Evolutionary conservation across 1,284 basidiomycete species (phyloP).

Genomic region (Sanghuangporus weigelae): DNA sequence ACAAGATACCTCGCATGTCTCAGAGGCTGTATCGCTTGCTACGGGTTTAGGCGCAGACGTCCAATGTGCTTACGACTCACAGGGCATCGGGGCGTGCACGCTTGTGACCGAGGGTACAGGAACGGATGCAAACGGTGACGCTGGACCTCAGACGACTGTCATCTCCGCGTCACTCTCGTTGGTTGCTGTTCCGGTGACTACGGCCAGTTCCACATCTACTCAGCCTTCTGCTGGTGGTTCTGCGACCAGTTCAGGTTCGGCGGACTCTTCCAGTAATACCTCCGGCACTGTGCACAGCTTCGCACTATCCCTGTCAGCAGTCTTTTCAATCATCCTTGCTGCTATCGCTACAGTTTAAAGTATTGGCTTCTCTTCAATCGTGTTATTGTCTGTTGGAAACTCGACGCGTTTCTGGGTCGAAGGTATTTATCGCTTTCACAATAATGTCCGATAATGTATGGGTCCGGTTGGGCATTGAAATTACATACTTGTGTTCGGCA

Average conservation of each 20-base stretch:
- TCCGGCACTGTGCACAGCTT: background rate
- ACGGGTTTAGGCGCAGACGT: background rate
- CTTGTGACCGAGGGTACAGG: background rate
- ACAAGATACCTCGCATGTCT: constrained; percentile 13
- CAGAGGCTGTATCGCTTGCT: background rate
- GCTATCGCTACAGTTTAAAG: background rate
- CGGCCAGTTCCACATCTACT: background rate
- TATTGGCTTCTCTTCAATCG: background rate
- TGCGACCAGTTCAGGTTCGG: background rate
- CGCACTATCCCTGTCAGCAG: background rate
- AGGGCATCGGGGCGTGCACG: constrained; percentile 3
- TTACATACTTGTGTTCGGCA: background rate
- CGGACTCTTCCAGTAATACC: background rate
- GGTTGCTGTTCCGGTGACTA: constrained; percentile 5
- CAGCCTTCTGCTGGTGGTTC: background rate
- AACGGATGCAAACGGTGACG: background rate
- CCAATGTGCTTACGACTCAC: background rate
- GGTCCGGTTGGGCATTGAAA: too few relatives aligned
- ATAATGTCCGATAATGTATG: too few relatives aligned
- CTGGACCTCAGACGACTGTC: background rate
- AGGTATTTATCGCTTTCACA: background rate
- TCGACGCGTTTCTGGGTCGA: too few relatives aligned
- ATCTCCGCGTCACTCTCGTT: background rate
- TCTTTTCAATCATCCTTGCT: background rate
- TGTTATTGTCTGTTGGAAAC: too few relatives aligned